phyloP scores from a whole-genome alignment of 1,284 basidiomycete genomes.

The Ustilago sp. region DNA sequence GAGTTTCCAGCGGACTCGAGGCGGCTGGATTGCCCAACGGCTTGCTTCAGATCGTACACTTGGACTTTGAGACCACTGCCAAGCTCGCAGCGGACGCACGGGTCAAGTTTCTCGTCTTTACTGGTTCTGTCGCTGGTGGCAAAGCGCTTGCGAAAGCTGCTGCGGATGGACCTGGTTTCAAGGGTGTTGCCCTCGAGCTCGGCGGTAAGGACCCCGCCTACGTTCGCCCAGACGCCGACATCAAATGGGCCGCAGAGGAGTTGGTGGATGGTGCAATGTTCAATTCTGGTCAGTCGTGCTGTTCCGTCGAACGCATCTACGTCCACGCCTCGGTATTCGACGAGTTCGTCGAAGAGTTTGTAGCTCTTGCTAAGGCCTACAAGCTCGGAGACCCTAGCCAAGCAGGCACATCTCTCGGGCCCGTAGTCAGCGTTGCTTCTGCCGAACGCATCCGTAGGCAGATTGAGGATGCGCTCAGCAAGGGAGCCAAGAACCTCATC shows the following conservation, averaged over 20 bases:
- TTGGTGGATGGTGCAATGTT: conserved; percentile 95
- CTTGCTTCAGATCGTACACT: conserved; percentile 83
- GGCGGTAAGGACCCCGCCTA: conserved; percentile 97
- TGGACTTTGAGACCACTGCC: conserved; percentile 77
- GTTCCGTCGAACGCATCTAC: conserved; percentile 89
- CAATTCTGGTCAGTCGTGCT: conserved; percentile 94
- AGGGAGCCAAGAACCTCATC: conserved; percentile 36
- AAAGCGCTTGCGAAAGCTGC: conserved; percentile 77
- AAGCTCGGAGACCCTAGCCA: conserved; percentile 86
- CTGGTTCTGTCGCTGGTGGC: conserved; percentile 82
- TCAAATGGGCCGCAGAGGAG: conserved; percentile 84
- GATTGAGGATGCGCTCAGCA: conserved; percentile 77
- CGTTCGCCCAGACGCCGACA: conserved; percentile 83
- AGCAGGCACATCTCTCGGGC: conserved; percentile 82
- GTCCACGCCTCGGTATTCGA: conserved; percentile 88
- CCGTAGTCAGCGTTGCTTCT: conserved; percentile 87
- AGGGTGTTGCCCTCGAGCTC: conserved; percentile 79
- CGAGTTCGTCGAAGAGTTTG: conserved; percentile 81
- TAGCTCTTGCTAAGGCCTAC: conserved; percentile 81
- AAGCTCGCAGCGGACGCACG: conserved; percentile 77
- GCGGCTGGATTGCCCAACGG: conserved; percentile 82
- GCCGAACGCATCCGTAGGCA: conserved; percentile 87
- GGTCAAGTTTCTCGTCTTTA: conserved; percentile 88
- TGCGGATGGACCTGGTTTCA: conserved; percentile 76
- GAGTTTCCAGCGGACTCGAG: conserved; percentile 78